Conservation (phyloP, 2,329 filamentous ascomycete species). For the Talaromyces sp. region DNA sequence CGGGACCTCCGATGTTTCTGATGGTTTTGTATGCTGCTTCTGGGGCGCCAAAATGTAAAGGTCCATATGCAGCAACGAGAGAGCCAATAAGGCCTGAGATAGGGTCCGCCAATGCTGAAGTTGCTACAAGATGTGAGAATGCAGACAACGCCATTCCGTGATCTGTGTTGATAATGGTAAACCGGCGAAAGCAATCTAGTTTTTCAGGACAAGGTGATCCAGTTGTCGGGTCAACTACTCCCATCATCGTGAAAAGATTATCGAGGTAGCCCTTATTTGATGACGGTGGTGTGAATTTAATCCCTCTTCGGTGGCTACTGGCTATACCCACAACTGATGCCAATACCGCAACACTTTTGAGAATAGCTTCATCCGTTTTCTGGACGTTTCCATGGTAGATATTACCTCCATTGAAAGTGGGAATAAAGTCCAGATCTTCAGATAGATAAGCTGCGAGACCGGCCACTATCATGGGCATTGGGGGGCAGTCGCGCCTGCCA, state of each 20-base stretch:
- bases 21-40: conserved; percentile 52
- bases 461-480: conserved; percentile 25
- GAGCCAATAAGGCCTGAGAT: conserved; percentile 53
- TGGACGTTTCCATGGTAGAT: conserved; percentile 26
- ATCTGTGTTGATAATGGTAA: conserved; percentile 58
- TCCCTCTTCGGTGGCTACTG: conserved; percentile 27
- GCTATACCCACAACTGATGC: conserved; percentile 27
- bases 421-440: conserved; percentile 23
- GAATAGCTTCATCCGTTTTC: conserved; percentile 24
- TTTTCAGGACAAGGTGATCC: conserved; percentile 38
- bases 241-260: conserved; percentile 56
- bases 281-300: conserved; percentile 22
- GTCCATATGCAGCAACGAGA: conserved; percentile 55
- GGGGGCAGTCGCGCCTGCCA: conserved; percentile 22
- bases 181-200: conserved; percentile 51
- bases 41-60: conserved; percentile 59
- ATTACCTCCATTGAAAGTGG: conserved; percentile 21
- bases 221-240: conserved; percentile 39
- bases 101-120: conserved; percentile 56
- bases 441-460: conserved; percentile 31
- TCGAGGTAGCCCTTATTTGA: conserved; percentile 52
- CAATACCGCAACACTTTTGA: conserved; percentile 27
- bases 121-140: conserved; percentile 55
- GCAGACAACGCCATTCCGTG: conserved; percentile 60
- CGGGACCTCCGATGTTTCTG: conserved; percentile 25